Evolutionary conservation across 768 basidiomycete species (phyloP).

Genomic region (Suillus paluster): DNA sequence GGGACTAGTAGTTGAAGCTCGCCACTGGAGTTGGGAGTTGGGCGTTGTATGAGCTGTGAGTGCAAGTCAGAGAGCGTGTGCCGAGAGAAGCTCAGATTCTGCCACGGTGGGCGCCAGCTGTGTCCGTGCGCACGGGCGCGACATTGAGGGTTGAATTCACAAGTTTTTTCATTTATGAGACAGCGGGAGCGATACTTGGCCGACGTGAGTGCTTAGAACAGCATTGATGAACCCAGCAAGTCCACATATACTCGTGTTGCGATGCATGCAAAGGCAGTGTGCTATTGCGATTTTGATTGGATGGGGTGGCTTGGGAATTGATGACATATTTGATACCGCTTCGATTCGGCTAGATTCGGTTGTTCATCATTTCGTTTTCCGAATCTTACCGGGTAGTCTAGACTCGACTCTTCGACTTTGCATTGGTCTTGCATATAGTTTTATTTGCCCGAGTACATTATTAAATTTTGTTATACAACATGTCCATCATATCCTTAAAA

Average conservation of each 20-base stretch:
- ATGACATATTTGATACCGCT: neutral
- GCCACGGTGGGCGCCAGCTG: slow-evolving; percentile 36
- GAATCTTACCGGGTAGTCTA: neutral
- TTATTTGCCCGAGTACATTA: neutral
- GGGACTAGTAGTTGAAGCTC: neutral
- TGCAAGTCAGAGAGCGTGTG: slow-evolving; percentile 24
- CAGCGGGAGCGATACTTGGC: neutral
- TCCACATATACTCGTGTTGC: slow-evolving; percentile 20
- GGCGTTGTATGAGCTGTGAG: slow-evolving; percentile 17
- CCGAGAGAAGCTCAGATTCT: slow-evolving; percentile 38
- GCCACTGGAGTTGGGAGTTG: no score
- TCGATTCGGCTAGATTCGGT: slow-evolving; percentile 4
- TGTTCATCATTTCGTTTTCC: neutral
- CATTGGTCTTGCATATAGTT: neutral
- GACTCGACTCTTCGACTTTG: neutral
- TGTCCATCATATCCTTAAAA: neutral
- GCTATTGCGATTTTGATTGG: slow-evolving; percentile 29
- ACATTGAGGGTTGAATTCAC: slow-evolving; percentile 11
- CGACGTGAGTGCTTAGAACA: slow-evolving; percentile 1
- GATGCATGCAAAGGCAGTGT: slow-evolving; percentile 33
- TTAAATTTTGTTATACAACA: slow-evolving; percentile 5
- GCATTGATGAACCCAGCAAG: slow-evolving; percentile 14
- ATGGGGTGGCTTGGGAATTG: neutral
- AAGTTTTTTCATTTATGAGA: neutral
- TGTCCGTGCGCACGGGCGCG: neutral